Percentiles rank a stretch among this genome's conserved stretches.
Conservation (phyloP, 768 basidiomycete genomes). For the Tulasnella sp. region DNA sequence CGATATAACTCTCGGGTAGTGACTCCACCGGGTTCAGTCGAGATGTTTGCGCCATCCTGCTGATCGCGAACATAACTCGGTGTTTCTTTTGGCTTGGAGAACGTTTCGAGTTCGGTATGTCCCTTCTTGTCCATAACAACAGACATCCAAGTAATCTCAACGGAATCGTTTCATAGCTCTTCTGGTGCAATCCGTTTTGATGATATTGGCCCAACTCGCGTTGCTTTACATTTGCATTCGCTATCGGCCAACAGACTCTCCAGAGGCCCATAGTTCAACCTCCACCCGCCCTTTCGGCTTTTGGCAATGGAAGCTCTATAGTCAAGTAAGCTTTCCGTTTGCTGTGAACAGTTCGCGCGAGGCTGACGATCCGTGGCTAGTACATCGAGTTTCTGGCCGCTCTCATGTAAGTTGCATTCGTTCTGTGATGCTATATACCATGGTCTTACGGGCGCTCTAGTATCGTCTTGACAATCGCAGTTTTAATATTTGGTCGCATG, state of each 20-base stretch:
- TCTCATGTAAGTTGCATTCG: slow-evolving; percentile 49
- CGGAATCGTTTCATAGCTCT: slow-evolving; percentile 35
- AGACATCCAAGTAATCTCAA: background rate
- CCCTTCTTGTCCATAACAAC: background rate
- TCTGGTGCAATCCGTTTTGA: slow-evolving; percentile 72
- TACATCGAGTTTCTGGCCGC: slow-evolving; percentile 78
- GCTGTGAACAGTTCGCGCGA: background rate
- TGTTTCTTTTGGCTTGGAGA: slow-evolving; percentile 89
- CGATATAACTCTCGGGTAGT: slow-evolving; percentile 34
- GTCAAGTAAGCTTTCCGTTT: slow-evolving; percentile 22
- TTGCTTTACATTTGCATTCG: slow-evolving; percentile 74
- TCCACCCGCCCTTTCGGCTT: slow-evolving; percentile 65
- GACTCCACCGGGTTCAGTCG: slow-evolving; percentile 75
- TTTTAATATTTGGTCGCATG: slow-evolving; percentile 63
- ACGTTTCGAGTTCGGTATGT: slow-evolving; percentile 52
- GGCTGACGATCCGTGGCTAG: slow-evolving; percentile 31
- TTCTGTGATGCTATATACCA: slow-evolving; percentile 2
- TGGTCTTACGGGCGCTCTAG: slow-evolving; percentile 26
- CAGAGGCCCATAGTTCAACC: slow-evolving; percentile 45
- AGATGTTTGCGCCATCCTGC: slow-evolving; percentile 78
- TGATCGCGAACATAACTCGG: slow-evolving; percentile 64
- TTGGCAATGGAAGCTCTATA: slow-evolving; percentile 79
- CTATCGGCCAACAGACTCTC: slow-evolving; percentile 53
- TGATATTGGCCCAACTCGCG: slow-evolving; percentile 80
- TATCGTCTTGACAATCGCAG: slow-evolving; percentile 62